A percentile compares a stretch with the other conserved stretches of the same genome.
Evolutionary conservation across 176 grass and related monocot genomes (phyloP).

Genomic region (Avena sativa): DNA sequence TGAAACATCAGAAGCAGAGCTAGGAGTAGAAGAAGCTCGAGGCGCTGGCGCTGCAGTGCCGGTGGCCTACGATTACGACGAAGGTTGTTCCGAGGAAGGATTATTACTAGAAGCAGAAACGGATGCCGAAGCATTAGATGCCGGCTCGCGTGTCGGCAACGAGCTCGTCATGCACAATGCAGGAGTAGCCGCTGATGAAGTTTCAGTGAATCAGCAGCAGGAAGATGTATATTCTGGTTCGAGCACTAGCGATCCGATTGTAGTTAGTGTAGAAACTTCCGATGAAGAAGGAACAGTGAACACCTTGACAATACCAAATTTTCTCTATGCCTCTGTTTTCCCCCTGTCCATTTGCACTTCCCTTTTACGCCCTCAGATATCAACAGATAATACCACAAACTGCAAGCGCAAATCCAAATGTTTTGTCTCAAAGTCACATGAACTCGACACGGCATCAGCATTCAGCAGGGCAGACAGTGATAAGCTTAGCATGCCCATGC

Average conservation of each 20-base stretch:
- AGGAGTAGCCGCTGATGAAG: neutral
- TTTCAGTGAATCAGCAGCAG: too few relatives aligned
- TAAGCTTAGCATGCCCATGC: too few relatives aligned
- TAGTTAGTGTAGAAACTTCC: neutral
- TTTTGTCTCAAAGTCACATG: neutral
- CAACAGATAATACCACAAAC: too few relatives aligned
- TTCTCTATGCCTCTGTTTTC: neutral
- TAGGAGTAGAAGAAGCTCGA: too few relatives aligned
- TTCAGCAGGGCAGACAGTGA: neutral
- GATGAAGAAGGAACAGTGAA: conserved; percentile 31
- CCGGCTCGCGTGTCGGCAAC: conserved; percentile 4
- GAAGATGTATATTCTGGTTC: conserved; percentile 2
- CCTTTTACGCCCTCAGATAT: too few relatives aligned
- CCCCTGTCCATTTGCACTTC: neutral
- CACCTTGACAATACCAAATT: neutral
- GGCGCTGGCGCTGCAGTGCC: too few relatives aligned
- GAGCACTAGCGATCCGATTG: neutral
- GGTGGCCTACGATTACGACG: too few relatives aligned
- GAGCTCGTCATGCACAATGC: conserved; percentile 19
- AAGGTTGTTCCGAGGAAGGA: too few relatives aligned
- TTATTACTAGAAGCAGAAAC: neutral
- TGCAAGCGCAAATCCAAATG: neutral
- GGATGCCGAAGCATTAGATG: neutral
- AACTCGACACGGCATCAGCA: neutral
- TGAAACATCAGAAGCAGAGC: too few relatives aligned